Base-by-base conservation (phyloP, 2,329 filamentous ascomycete genomes). In the Dryadomyces quercus-mongolicae region DNA sequence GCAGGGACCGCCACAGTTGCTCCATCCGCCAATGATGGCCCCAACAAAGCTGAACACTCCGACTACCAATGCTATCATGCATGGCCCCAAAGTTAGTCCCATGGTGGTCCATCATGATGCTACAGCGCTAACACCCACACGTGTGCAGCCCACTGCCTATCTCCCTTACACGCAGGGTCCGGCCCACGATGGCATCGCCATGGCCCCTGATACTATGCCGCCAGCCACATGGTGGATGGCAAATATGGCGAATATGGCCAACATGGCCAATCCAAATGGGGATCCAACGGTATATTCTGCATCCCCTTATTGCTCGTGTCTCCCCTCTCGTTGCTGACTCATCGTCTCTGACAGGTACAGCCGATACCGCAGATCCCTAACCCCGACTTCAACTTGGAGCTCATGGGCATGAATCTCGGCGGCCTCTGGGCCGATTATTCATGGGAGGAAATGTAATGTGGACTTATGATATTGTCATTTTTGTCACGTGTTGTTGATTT, bases 141-240 rank as follows among this genome's bases (percentile, higher is more conserved):
- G 25, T 42, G 15, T n/a, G 12, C 42, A 44, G 42, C 42, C 15
- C 34, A 3, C 57, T 1, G 58, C 60, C 2, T 60, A 57, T 48
- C 31, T 59, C 16, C 48, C 59, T 4, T 52, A 57, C 38, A 53
- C 58, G 15, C 60, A 59, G 49, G 54, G 49, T 13, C 49, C 52
- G 34, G 21, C 22, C 22, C 52, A 55, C 20, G 55, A 9, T 31
- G 47, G 45, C 34, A 13, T 38, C n/a, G 18, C 22, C 18, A 15
- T 46, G n/a, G 48, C 52, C 13, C 50, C 58, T 15, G 54, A 57
- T 8, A 52, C 49, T 16, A 50, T 53, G 0, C 49, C 57, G 2
- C 55, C 62, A 7, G 57, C 59, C 13, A 59, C 61, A 31, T 64
- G 63, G 63, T 64, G 63, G 63, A 53, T 63, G 55, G 55, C 57